Evolutionary conservation across 164 flowering plant genomes (phyloP), one percentile per base, ranked within the genome.

Genomic region (Umbellularia californica): DNA sequence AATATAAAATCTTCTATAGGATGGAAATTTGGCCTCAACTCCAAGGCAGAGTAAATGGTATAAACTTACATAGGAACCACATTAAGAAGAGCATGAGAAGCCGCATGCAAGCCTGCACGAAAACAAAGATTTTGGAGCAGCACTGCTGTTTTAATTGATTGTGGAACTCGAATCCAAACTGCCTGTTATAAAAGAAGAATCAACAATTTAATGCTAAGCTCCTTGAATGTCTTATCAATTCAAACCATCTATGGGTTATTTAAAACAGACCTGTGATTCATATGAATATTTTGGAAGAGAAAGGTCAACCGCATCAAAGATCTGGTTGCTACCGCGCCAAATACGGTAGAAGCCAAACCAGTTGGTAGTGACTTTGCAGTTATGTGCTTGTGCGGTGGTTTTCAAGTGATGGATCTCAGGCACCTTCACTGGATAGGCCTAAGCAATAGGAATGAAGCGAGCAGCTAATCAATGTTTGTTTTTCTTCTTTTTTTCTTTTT

Each of bases 31-130:
- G 60, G 19, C n/a, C 12, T 14, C 0, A 1, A 55, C 20, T 55
- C 20, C 60, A 55, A 55, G 60, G 60, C 6, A 55, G 60, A 14
- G 5, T 19, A 19, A 55, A 19, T 55, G 17, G 19, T 12, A 55
- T 14, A 66, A 27, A 87, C 98, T 84, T 83, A 95, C 99, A 95
- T 20, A 73, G 99, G 99, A 47, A 93, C 91, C 17, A 89, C 90
- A 82, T 91, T 87, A 58, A 90, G 86, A 85, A 93, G 77, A 73
- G 97, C 97, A 83, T 95, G 99, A 71, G 84, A 88, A 75, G 96
- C 96, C 80, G 97, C 99, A 87, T 95, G 99, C 77, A 90, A 82
- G 68, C 99, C 98, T 6, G 84, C 90, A 67, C 93, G 97, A 77
- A 91, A 91, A 72, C 90, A 84, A 62, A 81, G 77, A 5, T 77